These are phyloP conservation scores for Chlorencoelia australis DNA, from an alignment of 2,329 filamentous ascomycete genomes.

Conservation along the genomic window DNA sequence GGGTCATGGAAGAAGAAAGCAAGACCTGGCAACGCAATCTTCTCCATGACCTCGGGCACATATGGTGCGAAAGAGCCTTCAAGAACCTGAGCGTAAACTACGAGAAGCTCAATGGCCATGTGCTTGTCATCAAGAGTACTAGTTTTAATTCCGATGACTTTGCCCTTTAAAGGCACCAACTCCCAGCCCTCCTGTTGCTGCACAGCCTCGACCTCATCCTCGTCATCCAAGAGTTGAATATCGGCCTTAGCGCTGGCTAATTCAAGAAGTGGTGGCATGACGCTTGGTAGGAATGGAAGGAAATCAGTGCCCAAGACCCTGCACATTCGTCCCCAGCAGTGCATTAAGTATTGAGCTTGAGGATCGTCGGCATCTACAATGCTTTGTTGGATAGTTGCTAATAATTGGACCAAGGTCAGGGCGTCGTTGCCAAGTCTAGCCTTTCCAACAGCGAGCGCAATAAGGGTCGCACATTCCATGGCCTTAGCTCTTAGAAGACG, in stretches of 20 bases:
- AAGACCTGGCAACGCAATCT: conserved; percentile 85
- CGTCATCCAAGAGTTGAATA: conserved; percentile 89
- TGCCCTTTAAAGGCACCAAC: conserved; percentile 89
- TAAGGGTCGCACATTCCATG: conserved; percentile 97
- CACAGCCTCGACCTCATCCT: conserved; percentile 85
- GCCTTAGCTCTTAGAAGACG: conserved; percentile 87
- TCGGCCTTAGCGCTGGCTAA: conserved; percentile 93
- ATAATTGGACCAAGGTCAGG: conserved; percentile 73
- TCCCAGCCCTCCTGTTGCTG: conserved; percentile 98
- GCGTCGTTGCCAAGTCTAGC: conserved; percentile 84
- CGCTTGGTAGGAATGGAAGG: conserved; percentile 79
- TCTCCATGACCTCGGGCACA: conserved; percentile 88
- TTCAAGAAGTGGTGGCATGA: conserved; percentile 89
- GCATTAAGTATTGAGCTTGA: conserved; percentile 91
- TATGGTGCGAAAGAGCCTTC: conserved; percentile 87
- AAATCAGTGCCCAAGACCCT: conserved; percentile 86
- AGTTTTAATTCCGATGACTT: conserved; percentile 96
- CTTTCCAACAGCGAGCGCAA: conserved; percentile 89
- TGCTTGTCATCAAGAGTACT: conserved; percentile 97
- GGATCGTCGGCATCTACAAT: conserved; percentile 90
- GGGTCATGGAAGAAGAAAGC: conserved; percentile 99
- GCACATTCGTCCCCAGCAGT: conserved; percentile 99
- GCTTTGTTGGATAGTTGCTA: conserved; percentile 76
- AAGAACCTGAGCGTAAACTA: conserved; percentile 94
- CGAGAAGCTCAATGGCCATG: conserved; percentile 97